These are phyloP conservation scores for Cinnamomum micranthum DNA, from an alignment of 164 flowering plant genomes.

Conservation along the genomic window DNA sequence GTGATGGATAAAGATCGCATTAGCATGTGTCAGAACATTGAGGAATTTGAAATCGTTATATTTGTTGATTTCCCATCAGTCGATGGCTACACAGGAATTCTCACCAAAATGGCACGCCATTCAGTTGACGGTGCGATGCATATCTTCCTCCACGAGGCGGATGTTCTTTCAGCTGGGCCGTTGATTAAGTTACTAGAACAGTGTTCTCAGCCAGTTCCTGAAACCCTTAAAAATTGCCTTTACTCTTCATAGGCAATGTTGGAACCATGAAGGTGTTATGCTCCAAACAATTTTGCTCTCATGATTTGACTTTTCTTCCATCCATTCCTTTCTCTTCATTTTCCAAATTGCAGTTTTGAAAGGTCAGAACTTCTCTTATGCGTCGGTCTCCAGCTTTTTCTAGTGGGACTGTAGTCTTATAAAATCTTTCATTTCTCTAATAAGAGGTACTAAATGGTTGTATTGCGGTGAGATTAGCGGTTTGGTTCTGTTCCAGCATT, in stretches of 20 bases:
- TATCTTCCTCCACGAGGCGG: slow-evolving; percentile 26
- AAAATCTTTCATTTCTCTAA: too few species aligned
- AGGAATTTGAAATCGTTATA: slow-evolving; percentile 28
- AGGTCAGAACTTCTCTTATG: too few species aligned
- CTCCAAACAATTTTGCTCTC: too few species aligned
- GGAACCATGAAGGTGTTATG: slow-evolving; percentile 4
- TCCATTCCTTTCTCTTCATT: too few species aligned
- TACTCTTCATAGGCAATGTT: slow-evolving; percentile 3
- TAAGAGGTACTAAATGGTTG: too few species aligned
- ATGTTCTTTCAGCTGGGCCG: slow-evolving; percentile 27
- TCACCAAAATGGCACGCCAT: slow-evolving; percentile 40
- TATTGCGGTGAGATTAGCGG: too few species aligned
- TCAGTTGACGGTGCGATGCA: slow-evolving; percentile 31
- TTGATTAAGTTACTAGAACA: slow-evolving; percentile 35
- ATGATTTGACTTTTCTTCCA: too few species aligned
- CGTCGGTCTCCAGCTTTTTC: not conserved
- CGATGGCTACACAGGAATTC: slow-evolving; percentile 29
- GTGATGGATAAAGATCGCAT: slow-evolving; percentile 25
- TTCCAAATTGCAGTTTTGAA: too few species aligned
- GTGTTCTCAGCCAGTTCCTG: slow-evolving; percentile 42
- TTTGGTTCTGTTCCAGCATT: too few species aligned
- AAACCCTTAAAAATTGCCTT: slow-evolving; percentile 20
- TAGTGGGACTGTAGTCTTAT: not conserved
- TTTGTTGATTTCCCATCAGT: slow-evolving; percentile 22
- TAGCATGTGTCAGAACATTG: slow-evolving; percentile 14